phyloP scores from a whole-genome alignment of 2,329 filamentous ascomycete genomes.

The Fusarium musae region DNA sequence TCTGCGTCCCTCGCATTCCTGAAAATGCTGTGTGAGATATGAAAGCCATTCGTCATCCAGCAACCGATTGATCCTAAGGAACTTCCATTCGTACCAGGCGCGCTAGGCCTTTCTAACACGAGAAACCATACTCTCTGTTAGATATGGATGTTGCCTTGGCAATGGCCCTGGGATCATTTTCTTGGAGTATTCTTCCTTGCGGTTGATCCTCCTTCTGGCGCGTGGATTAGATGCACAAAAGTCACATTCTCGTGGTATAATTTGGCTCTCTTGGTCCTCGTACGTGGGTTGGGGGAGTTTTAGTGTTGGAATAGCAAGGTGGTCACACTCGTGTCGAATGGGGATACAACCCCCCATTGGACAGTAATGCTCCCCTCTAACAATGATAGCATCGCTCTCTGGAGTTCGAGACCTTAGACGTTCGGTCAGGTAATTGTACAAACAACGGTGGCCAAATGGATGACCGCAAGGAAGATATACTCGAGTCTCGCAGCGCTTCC shows the following conservation, averaged over 20 bases:
- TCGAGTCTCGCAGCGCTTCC: slow-evolving; percentile 12
- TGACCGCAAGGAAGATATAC: slow-evolving; percentile 45
- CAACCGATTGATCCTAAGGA: not conserved
- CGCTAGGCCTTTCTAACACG: not conserved
- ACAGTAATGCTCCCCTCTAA: not conserved
- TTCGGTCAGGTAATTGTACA: not conserved
- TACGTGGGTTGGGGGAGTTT: not conserved
- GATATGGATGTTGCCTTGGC: not conserved
- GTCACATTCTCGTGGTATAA: not conserved
- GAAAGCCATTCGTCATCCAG: not conserved
- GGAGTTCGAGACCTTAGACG: not conserved
- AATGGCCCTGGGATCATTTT: not conserved
- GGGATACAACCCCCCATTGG: slow-evolving; percentile 9
- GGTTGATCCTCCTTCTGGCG: not conserved
- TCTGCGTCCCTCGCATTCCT: not conserved
- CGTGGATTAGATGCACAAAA: not conserved
- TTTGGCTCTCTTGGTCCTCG: not conserved
- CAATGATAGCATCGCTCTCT: not conserved
- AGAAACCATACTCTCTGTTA: not conserved
- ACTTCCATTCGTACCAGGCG: not conserved
- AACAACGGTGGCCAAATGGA: slow-evolving; percentile 39
- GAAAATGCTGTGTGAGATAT: not conserved
- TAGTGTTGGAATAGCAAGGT: not conserved
- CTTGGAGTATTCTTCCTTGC: not conserved
- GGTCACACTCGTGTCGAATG: slow-evolving; percentile 34